Evolutionary conservation across 164 flowering plant genomes (phyloP).

Genomic region (Cinnamomum chago): DNA sequence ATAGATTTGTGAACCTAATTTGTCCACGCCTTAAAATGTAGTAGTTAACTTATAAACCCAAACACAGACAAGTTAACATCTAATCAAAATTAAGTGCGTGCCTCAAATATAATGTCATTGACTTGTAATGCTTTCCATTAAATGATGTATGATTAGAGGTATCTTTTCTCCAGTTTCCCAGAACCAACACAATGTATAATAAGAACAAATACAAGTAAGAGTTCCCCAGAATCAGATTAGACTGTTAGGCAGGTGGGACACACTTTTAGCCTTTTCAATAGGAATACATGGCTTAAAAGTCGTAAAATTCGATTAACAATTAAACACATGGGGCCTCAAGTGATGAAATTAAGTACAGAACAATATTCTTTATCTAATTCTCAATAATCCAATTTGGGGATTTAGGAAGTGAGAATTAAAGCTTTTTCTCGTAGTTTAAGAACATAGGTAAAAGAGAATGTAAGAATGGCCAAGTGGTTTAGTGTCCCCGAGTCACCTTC

Average conservation of each 20-base stretch:
- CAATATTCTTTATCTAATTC: no score
- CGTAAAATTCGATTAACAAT: neutral
- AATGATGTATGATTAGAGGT: neutral
- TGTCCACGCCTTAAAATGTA: neutral
- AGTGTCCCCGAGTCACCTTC: no score
- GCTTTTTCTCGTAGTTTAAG: no score
- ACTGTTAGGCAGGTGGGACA: neutral
- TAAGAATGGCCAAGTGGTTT: no score
- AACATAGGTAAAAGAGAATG: no score
- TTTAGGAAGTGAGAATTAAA: no score
- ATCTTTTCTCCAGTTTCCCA: neutral
- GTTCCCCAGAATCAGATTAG: neutral
- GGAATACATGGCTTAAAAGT: neutral
- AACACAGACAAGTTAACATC: no score
- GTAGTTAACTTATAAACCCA: no score
- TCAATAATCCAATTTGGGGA: no score
- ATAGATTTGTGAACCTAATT: neutral
- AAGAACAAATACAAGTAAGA: neutral
- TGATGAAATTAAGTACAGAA: neutral
- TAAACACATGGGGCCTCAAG: neutral
- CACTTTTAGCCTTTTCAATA: neutral
- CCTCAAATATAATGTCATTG: neutral
- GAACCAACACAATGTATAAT: neutral
- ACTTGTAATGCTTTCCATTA: neutral
- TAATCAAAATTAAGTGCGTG: neutral